Evolutionary conservation across 441 rosid genomes (phyloP).

Genomic region (Pelargonium cotyledonis): DNA sequence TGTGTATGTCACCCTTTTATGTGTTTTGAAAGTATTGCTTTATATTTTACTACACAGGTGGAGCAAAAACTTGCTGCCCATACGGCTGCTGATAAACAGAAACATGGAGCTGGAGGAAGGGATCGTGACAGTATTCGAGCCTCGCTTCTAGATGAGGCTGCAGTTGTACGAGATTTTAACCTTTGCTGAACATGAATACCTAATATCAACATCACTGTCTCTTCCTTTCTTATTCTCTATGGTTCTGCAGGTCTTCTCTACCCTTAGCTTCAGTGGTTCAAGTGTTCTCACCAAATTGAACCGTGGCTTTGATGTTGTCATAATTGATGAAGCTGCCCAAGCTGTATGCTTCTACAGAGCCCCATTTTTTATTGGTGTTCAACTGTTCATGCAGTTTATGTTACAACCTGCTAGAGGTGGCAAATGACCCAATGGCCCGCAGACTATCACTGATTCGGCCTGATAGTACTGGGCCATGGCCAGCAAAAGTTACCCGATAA

Average conservation of each 20-base stretch:
- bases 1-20: background rate
- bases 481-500: too few relatives aligned
- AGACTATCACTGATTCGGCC: too few relatives aligned
- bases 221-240: constrained; percentile 17
- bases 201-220: background rate
- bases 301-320: constrained; percentile 86
- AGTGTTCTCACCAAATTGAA: constrained; percentile 55
- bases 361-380: constrained; percentile 8
- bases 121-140: constrained; percentile 70
- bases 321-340: constrained; percentile 97
- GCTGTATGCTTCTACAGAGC: constrained; percentile 51
- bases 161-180: constrained; percentile 47
- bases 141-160: constrained; percentile 80
- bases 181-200: constrained; percentile 11
- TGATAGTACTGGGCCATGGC: too few relatives aligned
- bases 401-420: too few relatives aligned
- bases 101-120: constrained; percentile 65
- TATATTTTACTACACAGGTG: constrained; percentile 44
- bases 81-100: constrained; percentile 58
- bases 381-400: constrained; percentile 5
- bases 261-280: constrained; percentile 96
- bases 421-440: too few relatives aligned
- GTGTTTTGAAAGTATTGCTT: constrained; percentile 7
- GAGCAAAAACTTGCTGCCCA: constrained; percentile 48
- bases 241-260: constrained; percentile 66